Evolutionary conservation across 1,284 basidiomycete genomes (phyloP).

Genomic region (Melampsora larici-populina): DNA sequence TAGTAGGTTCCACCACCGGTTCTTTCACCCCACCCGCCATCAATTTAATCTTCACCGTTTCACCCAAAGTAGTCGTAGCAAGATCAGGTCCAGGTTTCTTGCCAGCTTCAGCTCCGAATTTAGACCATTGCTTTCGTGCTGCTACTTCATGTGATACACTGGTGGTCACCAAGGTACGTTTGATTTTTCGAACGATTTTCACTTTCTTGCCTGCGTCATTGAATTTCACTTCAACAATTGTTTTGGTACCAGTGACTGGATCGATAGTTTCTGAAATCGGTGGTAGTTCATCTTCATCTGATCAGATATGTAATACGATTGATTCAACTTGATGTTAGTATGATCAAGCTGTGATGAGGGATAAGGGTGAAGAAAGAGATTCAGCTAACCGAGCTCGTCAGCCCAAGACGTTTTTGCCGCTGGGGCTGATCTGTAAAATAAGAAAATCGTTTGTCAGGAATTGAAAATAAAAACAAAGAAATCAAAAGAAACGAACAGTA

Average conservation of each 20-base stretch:
- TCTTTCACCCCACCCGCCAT: constrained; percentile 68
- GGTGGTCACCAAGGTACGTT: constrained; percentile 83
- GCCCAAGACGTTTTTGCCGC: constrained; percentile 39
- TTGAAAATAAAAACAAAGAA: not conserved
- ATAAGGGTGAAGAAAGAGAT: too few species aligned
- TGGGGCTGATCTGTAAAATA: constrained; percentile 18
- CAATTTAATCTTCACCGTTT: constrained; percentile 80
- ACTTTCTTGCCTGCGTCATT: constrained; percentile 94
- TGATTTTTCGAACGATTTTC: constrained; percentile 85
- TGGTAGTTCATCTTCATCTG: constrained; percentile 38
- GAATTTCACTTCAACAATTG: constrained; percentile 74
- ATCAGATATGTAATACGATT: not conserved
- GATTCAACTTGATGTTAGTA: not conserved
- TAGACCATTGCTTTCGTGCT: constrained; percentile 85
- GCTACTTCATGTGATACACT: constrained; percentile 90
- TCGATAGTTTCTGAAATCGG: constrained; percentile 23
- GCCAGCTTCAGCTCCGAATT: constrained; percentile 85
- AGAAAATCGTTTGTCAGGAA: too few species aligned
- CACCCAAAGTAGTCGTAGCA: constrained; percentile 92
- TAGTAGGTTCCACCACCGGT: constrained; percentile 68
- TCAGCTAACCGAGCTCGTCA: constrained; percentile 34
- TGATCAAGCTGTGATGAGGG: not conserved
- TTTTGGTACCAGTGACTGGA: constrained; percentile 65
- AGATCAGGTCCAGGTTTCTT: constrained; percentile 83
- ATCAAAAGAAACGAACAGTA: constrained; percentile 6